Evolutionary conservation across 352 stramenopile genomes (phyloP).

Genomic region (Pythium diclinum): DNA sequence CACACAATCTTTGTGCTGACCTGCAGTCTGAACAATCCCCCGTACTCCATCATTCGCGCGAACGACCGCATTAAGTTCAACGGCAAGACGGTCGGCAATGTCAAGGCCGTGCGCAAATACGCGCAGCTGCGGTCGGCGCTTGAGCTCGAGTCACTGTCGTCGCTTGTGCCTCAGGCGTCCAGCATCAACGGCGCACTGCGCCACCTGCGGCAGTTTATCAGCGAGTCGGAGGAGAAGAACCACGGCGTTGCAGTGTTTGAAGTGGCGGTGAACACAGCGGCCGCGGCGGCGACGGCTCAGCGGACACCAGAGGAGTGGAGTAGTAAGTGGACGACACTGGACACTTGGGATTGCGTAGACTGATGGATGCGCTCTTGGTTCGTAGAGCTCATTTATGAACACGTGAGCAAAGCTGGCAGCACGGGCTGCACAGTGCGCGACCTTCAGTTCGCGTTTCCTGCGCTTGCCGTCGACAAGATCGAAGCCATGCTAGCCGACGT

Average conservation of each 20-base stretch:
- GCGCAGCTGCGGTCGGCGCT: constrained; percentile 49
- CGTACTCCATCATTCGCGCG: constrained; percentile 67
- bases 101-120: constrained; percentile 62
- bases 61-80: constrained; percentile 72
- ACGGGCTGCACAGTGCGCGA: constrained; percentile 45
- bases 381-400: constrained; percentile 43
- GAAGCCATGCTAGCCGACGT: constrained; percentile 58
- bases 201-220: constrained; percentile 65
- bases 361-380: not conserved
- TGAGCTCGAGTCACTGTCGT: constrained; percentile 45
- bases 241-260: constrained; percentile 64
- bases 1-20: not conserved
- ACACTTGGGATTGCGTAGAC: not conserved
- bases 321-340: constrained; percentile 27
- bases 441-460: constrained; percentile 56
- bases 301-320: constrained; percentile 53
- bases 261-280: constrained; percentile 25
- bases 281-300: constrained; percentile 15
- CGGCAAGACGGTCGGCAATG: constrained; percentile 35
- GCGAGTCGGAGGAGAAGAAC: constrained; percentile 45
- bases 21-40: constrained; percentile 50
- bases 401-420: constrained; percentile 34
- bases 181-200: constrained; percentile 32
- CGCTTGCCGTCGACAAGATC: constrained; percentile 45
- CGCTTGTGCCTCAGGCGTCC: constrained; percentile 33